These are phyloP conservation scores for Cupressus sempervirens DNA, from an alignment of 75 land plant species.

Conservation along the genomic window DNA sequence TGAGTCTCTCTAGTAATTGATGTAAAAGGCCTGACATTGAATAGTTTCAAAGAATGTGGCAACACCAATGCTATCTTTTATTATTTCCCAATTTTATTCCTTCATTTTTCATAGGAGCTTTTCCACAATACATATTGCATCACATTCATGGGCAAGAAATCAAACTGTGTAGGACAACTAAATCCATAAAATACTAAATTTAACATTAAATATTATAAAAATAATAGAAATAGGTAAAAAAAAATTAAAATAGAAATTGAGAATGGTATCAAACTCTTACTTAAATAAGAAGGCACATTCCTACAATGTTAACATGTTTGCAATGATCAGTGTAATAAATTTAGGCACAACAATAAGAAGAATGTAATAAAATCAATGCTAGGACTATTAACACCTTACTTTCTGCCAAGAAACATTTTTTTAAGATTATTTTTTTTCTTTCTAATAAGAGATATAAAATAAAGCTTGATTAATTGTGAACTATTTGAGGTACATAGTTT, in stretches of 20 bases:
- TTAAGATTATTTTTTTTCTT: neutral
- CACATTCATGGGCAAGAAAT: slow-evolving; percentile 22
- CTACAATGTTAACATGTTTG: too few relatives aligned
- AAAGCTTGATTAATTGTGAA: neutral
- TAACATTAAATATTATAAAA: slow-evolving; percentile 18
- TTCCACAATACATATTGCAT: too few relatives aligned
- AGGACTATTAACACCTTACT: slow-evolving; percentile 34
- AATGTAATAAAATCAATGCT: slow-evolving; percentile 40
- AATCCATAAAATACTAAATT: slow-evolving; percentile 32
- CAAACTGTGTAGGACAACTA: slow-evolving; percentile 21
- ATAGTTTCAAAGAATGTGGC: slow-evolving; percentile 34
- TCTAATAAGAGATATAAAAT: neutral
- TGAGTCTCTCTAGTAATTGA: neutral
- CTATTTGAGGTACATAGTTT: slow-evolving; percentile 16
- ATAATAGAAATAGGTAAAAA: too few relatives aligned
- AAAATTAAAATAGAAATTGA: neutral
- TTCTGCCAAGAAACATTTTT: slow-evolving; percentile 32
- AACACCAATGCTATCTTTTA: slow-evolving; percentile 27
- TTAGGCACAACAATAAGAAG: slow-evolving; percentile 5
- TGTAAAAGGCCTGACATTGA: slow-evolving; percentile 30
- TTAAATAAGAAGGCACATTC: slow-evolving; percentile 27
- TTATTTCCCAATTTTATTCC: too few relatives aligned
- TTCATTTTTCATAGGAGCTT: too few relatives aligned
- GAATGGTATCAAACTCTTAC: slow-evolving; percentile 23
- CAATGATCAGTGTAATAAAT: slow-evolving; percentile 21